A percentile compares a stretch with the other conserved stretches of the same genome.
Conservation (phyloP, 345 rosid species). For the Cardamine resedifolia region DNA sequence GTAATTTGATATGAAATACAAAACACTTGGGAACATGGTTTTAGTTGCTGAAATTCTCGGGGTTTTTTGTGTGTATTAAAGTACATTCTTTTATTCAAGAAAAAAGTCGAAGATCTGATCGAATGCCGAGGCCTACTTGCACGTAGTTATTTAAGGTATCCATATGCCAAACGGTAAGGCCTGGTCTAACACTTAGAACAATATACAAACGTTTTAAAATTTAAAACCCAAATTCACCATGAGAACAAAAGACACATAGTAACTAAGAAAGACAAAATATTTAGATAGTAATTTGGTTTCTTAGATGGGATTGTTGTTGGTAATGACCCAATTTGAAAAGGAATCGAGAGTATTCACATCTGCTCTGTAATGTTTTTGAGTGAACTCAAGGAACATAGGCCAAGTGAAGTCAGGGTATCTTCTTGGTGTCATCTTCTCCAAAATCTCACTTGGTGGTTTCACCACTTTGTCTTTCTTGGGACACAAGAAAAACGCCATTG, state of each 20-base stretch:
- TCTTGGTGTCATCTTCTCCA: slow-evolving; percentile 53
- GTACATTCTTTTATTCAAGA: not conserved
- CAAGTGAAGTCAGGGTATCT: slow-evolving; percentile 85
- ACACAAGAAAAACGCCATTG: slow-evolving; percentile 92
- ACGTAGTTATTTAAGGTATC: not conserved
- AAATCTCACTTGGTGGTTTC: slow-evolving; percentile 67
- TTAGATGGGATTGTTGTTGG: slow-evolving; percentile 32
- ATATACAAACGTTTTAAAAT: slow-evolving; percentile 18
- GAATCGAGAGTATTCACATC: slow-evolving; percentile 77
- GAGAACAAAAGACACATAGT: slow-evolving; percentile 14
- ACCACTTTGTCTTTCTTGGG: slow-evolving; percentile 80
- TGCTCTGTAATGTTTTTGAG: slow-evolving; percentile 93
- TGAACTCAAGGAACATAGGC: slow-evolving; percentile 82
- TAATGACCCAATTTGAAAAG: slow-evolving; percentile 61
- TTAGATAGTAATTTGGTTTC: slow-evolving; percentile 11
- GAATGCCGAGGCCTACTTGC: not conserved
- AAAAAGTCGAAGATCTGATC: too few species aligned
- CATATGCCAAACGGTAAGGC: not conserved
- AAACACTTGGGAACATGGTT: not conserved
- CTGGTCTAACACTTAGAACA: not conserved
- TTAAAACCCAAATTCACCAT: slow-evolving; percentile 9
- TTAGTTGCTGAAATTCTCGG: not conserved
- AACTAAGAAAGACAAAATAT: not conserved
- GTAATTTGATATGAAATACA: not conserved
- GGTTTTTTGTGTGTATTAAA: too few species aligned